Conservation (phyloP, 768 basidiomycete species). For the Paxillus rubicundulus region DNA sequence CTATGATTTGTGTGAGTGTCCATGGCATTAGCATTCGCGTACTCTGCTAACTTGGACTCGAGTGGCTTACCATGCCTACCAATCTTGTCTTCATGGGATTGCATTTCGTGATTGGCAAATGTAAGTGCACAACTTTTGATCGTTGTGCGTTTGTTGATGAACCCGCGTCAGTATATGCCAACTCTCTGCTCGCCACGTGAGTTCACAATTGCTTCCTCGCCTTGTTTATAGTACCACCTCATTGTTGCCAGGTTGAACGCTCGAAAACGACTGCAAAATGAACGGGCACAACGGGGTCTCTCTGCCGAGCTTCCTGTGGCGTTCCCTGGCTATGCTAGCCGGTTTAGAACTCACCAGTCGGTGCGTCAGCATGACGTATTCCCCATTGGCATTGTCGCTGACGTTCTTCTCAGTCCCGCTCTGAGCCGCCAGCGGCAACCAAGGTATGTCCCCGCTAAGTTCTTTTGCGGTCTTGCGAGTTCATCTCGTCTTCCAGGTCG, state of each 20-base stretch:
- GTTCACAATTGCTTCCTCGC: neutral
- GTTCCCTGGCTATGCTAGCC: conserved; percentile 23
- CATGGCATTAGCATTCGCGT: neutral
- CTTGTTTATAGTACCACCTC: neutral
- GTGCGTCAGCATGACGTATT: conserved; percentile 8
- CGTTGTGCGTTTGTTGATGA: neutral
- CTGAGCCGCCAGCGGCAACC: conserved; percentile 8
- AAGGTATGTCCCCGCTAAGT: conserved; percentile 13
- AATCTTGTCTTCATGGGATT: conserved; percentile 54
- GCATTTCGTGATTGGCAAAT: conserved; percentile 53
- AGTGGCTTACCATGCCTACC: conserved; percentile 47
- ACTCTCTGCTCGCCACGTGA: conserved; percentile 47
- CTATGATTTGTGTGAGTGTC: conserved; percentile 41
- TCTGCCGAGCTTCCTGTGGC: conserved; percentile 29
- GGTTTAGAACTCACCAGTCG: conserved; percentile 9
- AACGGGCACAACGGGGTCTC: conserved; percentile 25
- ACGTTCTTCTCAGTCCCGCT: conserved; percentile 7
- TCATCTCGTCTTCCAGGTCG: conserved; percentile 15
- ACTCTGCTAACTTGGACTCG: neutral
- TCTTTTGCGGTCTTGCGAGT: neutral
- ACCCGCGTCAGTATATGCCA: conserved; percentile 43
- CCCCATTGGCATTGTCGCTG: neutral
- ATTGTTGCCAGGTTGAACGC: conserved; percentile 34
- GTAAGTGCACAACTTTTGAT: conserved; percentile 24
- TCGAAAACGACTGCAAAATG: conserved; percentile 32